Percentiles rank a stretch among this genome's conserved stretches.
phyloP scores from a whole-genome alignment of 768 basidiomycete species.

The Psilocybe sp. region DNA sequence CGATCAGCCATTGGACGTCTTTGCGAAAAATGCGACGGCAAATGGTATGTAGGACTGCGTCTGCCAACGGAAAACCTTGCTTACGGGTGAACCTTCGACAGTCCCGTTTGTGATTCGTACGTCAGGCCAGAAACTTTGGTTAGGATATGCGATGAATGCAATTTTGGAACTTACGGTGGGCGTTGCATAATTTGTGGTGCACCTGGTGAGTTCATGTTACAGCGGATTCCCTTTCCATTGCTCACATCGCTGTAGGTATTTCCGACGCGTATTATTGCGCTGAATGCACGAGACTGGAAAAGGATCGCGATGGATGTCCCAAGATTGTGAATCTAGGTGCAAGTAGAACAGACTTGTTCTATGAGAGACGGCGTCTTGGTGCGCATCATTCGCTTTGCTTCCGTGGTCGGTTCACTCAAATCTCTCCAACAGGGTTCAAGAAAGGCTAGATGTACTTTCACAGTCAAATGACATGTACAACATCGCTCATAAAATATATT shows the following conservation, averaged over 20 bases:
- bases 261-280: slow-evolving; percentile 99
- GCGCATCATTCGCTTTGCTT: slow-evolving; percentile 16
- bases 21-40: slow-evolving; percentile 99
- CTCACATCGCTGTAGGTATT: slow-evolving; percentile 60
- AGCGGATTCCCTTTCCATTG: not conserved
- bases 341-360: slow-evolving; percentile 89
- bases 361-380: slow-evolving; percentile 86
- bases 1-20: slow-evolving; percentile 88
- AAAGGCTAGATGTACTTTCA: slow-evolving; percentile 41
- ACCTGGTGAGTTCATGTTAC: slow-evolving; percentile 58
- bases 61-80: not conserved
- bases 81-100: slow-evolving; percentile 24
- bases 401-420: not conserved
- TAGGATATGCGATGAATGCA: slow-evolving; percentile 98
- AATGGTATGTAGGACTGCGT: slow-evolving; percentile 70
- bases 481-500: not conserved
- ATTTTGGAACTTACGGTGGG: slow-evolving; percentile 97
- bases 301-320: slow-evolving; percentile 96
- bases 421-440: slow-evolving; percentile 56
- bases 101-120: slow-evolving; percentile 98
- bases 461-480: not conserved
- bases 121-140: slow-evolving; percentile 98
- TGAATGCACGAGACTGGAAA: slow-evolving; percentile 94
- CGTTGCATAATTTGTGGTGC: slow-evolving; percentile 97
- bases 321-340: slow-evolving; percentile 98